Base-by-base conservation (phyloP, 768 basidiomycete species). In the Suillus lakei region DNA sequence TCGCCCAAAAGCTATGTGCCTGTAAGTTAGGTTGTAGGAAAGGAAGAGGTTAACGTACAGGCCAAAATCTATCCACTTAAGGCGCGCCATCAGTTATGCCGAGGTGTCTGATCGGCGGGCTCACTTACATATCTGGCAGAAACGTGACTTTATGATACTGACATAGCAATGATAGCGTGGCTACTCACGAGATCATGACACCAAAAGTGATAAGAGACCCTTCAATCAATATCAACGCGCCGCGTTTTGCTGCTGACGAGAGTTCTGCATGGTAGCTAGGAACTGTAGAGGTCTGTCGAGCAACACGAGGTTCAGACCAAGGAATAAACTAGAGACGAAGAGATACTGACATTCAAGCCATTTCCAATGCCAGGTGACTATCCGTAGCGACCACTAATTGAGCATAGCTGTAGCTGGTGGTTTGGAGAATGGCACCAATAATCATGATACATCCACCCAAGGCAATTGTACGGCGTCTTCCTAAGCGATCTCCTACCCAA, bases 201-300 rank as follows among this genome's bases (percentile, higher is more conserved):
- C 88, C 88, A 71, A 86, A 86, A 0, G 86, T 86, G 67, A 89
- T 88, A 21, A 88, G 75, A 71, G 83, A 85, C 4, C 88, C 88
- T 73, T 89, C 87, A 61, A 90, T 82, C 83, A 88, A 86, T 61
- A 90, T 87, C 64, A 89, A 77, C 63, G 85, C 84, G 26, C 89
- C 89, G 56, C 89, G 78, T 63, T 80, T 80, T 36, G 86, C 80
- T 5, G 87, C 84, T 5, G 86, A 82, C 2, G 89, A 88, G 70
- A 87, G 88, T 74, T 91, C 89, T 0, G 87, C 85, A 64, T 88
- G 87, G 71, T 89, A 91, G 12, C 82, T 80, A 3, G 89, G 88
- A 0, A 88, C 85, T 18, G 88, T 88, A 3, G 88, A 88, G 4
- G 89, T 90, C 84, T 89, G 58, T 54, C 34, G 39, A 10, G 28